These are phyloP conservation scores for Penicillium flavigenum DNA, from an alignment of 495 filamentous ascomycete genomes.

Conservation along the genomic window DNA sequence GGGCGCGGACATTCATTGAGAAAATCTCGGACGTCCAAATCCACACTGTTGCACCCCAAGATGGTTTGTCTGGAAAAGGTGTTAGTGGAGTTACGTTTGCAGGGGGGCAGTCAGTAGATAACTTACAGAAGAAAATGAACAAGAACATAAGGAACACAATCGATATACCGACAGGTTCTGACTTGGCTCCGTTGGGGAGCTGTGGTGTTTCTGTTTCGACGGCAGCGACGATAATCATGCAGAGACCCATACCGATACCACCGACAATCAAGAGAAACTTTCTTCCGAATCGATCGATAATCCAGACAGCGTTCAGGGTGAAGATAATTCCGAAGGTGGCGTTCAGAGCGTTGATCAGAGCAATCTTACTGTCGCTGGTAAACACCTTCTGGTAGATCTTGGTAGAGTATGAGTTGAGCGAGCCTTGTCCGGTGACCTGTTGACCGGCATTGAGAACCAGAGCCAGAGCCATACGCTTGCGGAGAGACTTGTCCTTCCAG, in stretches of 20 bases:
- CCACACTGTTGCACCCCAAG: constrained; percentile 66
- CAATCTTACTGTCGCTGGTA: constrained; percentile 50
- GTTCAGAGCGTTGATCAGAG: constrained; percentile 65
- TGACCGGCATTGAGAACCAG: constrained; percentile 60
- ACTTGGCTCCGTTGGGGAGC: constrained; percentile 46
- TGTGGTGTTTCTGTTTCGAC: constrained; percentile 61
- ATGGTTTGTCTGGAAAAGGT: constrained; percentile 53
- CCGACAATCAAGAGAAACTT: constrained; percentile 67
- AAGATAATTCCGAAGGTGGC: constrained; percentile 68
- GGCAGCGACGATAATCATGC: constrained; percentile 65
- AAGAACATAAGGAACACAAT: constrained; percentile 64
- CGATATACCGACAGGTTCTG: constrained; percentile 57
- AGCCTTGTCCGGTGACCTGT: constrained; percentile 61
- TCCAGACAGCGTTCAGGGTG: constrained; percentile 70
- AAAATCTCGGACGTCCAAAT: constrained; percentile 68
- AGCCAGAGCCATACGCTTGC: constrained; percentile 55
- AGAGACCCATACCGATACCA: constrained; percentile 68
- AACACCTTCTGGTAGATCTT: constrained; percentile 67
- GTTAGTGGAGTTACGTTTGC: constrained; percentile 16
- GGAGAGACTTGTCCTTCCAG: constrained; percentile 60
- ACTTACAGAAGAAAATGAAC: constrained; percentile 64
- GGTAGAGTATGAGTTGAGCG: constrained; percentile 62
- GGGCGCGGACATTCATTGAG: constrained; percentile 65
- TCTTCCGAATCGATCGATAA: constrained; percentile 67
- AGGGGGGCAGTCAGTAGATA: not conserved